A percentile compares a stretch with the other conserved stretches of the same genome.
phyloP scores from a whole-genome alignment of 495 filamentous ascomycete genomes.

The Beverwykella pulmonaria region DNA sequence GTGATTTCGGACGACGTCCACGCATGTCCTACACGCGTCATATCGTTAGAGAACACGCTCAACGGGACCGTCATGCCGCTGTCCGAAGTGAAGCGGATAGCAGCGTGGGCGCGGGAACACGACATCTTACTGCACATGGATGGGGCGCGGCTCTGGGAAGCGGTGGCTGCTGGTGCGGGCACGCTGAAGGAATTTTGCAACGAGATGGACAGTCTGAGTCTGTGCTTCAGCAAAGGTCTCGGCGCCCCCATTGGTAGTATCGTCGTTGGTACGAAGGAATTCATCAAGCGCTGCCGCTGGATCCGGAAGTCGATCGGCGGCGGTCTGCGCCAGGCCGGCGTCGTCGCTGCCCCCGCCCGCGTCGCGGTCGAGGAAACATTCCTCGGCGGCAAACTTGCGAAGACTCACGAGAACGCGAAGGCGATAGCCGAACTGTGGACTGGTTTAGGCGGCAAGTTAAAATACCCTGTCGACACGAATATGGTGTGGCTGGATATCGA shows the following conservation, averaged over 20 bases:
- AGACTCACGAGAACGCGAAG: constrained; percentile 67
- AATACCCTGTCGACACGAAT: constrained; percentile 77
- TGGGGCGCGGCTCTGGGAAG: constrained; percentile 73
- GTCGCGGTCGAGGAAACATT: constrained; percentile 72
- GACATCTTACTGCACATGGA: constrained; percentile 78
- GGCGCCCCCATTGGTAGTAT: constrained; percentile 87
- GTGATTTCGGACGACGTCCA: constrained; percentile 59
- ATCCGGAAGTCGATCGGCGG: constrained; percentile 85
- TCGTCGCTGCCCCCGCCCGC: constrained; percentile 60
- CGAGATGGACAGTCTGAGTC: constrained; percentile 76
- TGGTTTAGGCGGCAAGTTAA: constrained; percentile 60
- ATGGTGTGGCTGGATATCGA: constrained; percentile 91
- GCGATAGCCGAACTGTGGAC: constrained; percentile 56
- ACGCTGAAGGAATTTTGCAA: constrained; percentile 65
- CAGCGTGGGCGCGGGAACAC: constrained; percentile 67
- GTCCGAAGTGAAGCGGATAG: constrained; percentile 65
- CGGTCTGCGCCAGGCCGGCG: constrained; percentile 72
- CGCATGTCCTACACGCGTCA: constrained; percentile 73
- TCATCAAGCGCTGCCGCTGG: constrained; percentile 75
- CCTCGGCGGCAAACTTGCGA: constrained; percentile 64
- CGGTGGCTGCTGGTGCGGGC: constrained; percentile 47
- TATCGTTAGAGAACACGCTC: constrained; percentile 84
- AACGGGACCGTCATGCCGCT: constrained; percentile 77
- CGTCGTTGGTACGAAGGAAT: constrained; percentile 64
- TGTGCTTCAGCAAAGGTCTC: constrained; percentile 89